Conservation (phyloP, 2,329 filamentous ascomycete species). For the Ophiobolus disseminans region DNA sequence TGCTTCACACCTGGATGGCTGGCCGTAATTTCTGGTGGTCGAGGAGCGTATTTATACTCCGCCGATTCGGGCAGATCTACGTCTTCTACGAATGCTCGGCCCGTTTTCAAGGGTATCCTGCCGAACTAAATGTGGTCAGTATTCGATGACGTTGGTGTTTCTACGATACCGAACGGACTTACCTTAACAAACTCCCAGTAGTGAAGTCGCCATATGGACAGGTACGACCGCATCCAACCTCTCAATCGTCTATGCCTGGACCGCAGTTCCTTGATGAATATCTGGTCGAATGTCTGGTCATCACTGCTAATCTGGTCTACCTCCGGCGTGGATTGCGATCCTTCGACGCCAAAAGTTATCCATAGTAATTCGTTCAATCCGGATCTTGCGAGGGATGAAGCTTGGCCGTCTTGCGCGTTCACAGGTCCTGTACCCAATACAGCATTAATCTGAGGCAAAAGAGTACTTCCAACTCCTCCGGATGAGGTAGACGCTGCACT, state of each 20-base stretch:
- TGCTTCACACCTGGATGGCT: conserved; percentile 1
- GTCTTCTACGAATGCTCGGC: not conserved
- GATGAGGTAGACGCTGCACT: too few relatives aligned
- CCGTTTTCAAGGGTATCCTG: not conserved
- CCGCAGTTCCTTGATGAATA: not conserved
- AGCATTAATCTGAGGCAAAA: too few relatives aligned
- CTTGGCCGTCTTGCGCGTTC: not conserved
- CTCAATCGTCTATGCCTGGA: not conserved
- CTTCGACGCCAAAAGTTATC: not conserved
- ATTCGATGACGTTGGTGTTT: too few relatives aligned
- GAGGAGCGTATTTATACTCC: conserved; percentile 1
- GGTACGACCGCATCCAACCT: not conserved
- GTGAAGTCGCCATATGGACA: not conserved
- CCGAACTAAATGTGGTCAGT: not conserved
- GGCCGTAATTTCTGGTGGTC: conserved; percentile 2
- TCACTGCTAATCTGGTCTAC: not conserved
- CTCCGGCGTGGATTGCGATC: not conserved
- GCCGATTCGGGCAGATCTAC: not conserved
- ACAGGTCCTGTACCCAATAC: not conserved
- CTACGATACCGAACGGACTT: not conserved
- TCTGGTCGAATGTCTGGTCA: not conserved
- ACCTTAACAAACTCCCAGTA: not conserved
- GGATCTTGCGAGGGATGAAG: not conserved
- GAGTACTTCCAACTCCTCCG: too few relatives aligned
- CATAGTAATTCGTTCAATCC: not conserved